Base-by-base conservation (phyloP, 805 yeast genomes). In the Tetrapisispora fleetii region DNA sequence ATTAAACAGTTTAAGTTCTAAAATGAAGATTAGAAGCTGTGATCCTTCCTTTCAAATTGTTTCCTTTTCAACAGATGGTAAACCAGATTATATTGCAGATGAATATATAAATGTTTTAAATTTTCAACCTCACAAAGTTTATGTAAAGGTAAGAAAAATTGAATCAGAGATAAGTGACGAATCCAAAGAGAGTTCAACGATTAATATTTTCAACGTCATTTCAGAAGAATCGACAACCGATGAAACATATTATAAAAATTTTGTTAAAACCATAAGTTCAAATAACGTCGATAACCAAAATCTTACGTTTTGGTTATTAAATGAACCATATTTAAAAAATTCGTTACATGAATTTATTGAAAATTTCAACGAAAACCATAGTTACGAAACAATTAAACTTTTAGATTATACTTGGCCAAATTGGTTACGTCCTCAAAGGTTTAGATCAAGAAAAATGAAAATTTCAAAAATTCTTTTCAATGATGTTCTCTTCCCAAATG, bases 401-500 rank as follows among this genome's bases (percentile, higher is more conserved):
- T 72, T 93, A n/a, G 78, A 84, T 1, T 91, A 85, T 64, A 83
- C 84, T 53, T 91, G 99, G 99, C 99, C 99, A 14, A 64, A 71
- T 10, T 91, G 97, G 95, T 70, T 91, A 19, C 75, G 90, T 45
- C 74, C 75, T 2, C 98, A 91, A 66, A 65, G 82, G 36, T 91
- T 84, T 54, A 79, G 79, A 58, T 89, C 83, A 58, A 73, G 96
- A 52, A 79, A 81, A 2, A 79, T 88, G 46, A 86, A 95, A 89
- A 95, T 93, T 4, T 86, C 84, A 61, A 91, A 91, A 63, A 81
- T 90, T 35, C 67, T 91, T 45, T 88, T 91, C 57, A 67, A 89
- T 53, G 99, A 91, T 67, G 90, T 85, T 1, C 60, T 93, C 43
- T 88, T 91, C 62, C 98, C 98, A 1, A 82, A 76, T 53, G 78